These are phyloP conservation scores for Aspergillus sojae DNA, from an alignment of 2,329 filamentous ascomycete genomes.

Conservation along the genomic window DNA sequence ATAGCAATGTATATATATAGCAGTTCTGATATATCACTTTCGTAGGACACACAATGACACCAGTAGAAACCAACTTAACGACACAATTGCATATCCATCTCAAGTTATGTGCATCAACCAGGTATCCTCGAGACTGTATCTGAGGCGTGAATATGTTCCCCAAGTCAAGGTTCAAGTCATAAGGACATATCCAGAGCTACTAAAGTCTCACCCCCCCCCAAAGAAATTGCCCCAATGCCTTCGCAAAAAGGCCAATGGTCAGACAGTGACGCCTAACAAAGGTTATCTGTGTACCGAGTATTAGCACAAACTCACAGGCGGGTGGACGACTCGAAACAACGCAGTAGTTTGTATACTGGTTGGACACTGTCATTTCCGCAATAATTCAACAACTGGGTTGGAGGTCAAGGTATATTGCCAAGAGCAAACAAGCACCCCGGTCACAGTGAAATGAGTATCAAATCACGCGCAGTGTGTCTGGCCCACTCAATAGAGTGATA, in stretches of 20 bases:
- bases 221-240: neutral
- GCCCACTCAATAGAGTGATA: neutral
- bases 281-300: neutral
- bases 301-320: neutral
- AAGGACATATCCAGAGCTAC: neutral
- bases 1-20: neutral
- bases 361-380: neutral
- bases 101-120: neutral
- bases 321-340: neutral
- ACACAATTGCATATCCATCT: neutral
- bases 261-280: neutral
- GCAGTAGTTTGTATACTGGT: neutral
- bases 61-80: neutral
- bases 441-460: neutral
- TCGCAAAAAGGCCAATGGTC: neutral
- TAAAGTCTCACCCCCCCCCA: neutral
- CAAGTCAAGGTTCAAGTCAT: neutral
- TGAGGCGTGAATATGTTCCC: neutral
- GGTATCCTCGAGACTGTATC: neutral
- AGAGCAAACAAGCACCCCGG: neutral
- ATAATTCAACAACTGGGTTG: neutral
- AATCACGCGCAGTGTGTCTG: neutral
- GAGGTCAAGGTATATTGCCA: neutral
- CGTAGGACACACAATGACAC: neutral
- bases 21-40: neutral